Evolutionary conservation across 352 stramenopile genomes (phyloP).

Genomic region (Pythium guiyangense): DNA sequence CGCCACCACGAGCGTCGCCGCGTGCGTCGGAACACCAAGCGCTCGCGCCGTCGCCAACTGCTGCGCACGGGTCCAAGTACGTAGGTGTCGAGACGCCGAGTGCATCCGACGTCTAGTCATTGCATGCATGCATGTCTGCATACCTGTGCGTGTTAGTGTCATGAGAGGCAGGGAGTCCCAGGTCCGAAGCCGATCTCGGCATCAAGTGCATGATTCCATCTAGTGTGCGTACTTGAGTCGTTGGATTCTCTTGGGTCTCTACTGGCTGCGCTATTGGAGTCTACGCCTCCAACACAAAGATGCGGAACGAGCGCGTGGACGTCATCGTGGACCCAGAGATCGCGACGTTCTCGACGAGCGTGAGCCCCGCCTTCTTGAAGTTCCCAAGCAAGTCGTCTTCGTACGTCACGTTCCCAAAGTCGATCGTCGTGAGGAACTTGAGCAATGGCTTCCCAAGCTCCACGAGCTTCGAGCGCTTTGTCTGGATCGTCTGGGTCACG

Average conservation of each 20-base stretch:
- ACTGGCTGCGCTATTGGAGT: not conserved
- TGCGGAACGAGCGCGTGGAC: constrained; percentile 60
- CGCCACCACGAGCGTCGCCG: constrained; percentile 30
- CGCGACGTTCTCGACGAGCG: too few species aligned
- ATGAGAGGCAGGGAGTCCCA: too few species aligned
- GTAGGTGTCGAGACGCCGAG: constrained; percentile 12
- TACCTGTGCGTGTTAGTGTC: not conserved
- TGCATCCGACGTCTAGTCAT: too few species aligned
- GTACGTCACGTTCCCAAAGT: constrained; percentile 90
- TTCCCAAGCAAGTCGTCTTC: too few species aligned
- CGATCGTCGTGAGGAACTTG: constrained; percentile 18
- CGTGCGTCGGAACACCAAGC: not conserved
- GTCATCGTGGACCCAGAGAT: too few species aligned
- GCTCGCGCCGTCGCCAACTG: not conserved
- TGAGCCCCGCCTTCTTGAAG: too few species aligned
- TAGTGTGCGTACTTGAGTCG: too few species aligned
- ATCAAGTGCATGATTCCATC: not conserved
- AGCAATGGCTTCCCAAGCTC: too few species aligned
- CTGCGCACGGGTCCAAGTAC: constrained; percentile 4
- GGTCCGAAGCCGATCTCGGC: too few species aligned
- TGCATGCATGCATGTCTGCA: not conserved
- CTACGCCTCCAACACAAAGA: constrained; percentile 56
- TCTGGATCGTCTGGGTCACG: too few species aligned
- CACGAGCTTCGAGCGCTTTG: too few species aligned
- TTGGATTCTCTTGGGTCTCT: not conserved